phyloP scores from a whole-genome alignment of 192 early-diverging fungal species.

The Coemansia sp. region DNA sequence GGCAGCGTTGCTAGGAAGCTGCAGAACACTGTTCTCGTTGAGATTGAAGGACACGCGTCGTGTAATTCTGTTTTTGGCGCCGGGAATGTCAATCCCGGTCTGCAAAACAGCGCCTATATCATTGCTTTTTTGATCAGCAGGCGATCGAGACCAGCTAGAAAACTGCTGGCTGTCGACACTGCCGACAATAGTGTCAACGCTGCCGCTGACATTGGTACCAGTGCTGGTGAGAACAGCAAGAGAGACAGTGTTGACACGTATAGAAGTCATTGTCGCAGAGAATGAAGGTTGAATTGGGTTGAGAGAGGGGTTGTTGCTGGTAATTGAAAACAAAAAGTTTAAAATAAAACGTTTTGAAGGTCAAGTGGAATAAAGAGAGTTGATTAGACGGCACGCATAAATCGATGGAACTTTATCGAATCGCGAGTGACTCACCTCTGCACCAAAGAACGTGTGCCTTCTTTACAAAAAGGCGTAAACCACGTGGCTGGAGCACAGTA shows the following conservation, averaged over 20 bases:
- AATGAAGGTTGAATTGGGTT: background rate
- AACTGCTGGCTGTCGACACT: too few relatives aligned
- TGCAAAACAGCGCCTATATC: background rate
- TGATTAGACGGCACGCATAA: background rate
- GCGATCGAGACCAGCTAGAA: background rate
- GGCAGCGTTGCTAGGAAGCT: constrained; percentile 46
- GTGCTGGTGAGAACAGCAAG: constrained; percentile 19
- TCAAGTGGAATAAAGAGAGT: background rate
- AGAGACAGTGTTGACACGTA: constrained; percentile 46
- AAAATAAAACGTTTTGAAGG: background rate
- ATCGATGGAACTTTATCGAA: too few relatives aligned
- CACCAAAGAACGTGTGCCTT: too few relatives aligned
- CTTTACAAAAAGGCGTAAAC: too few relatives aligned
- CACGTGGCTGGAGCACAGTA: too few relatives aligned
- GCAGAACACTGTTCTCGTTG: constrained; percentile 36
- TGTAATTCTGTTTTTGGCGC: constrained; percentile 10
- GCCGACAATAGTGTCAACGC: background rate
- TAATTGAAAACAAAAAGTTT: background rate
- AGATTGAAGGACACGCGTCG: constrained; percentile 53
- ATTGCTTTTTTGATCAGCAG: background rate
- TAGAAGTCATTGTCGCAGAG: constrained; percentile 43
- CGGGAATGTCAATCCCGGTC: constrained; percentile 15
- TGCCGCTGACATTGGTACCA: background rate
- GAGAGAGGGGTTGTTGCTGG: background rate
- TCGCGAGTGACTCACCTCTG: too few relatives aligned